phyloP scores from a whole-genome alignment of 2,329 filamentous ascomycete species.

The Fusarium siculi region DNA sequence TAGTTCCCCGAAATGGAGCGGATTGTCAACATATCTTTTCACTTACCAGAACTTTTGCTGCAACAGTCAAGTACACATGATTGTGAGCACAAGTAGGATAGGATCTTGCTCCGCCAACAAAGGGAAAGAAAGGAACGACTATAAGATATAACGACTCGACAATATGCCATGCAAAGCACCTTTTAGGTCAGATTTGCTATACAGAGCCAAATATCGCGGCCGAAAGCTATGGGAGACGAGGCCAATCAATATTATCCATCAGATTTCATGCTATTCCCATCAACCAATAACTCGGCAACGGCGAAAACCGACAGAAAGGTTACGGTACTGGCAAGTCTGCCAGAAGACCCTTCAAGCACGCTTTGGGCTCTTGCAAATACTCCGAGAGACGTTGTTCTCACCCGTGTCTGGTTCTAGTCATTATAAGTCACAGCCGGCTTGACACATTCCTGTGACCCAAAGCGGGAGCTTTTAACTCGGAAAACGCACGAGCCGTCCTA shows the following conservation, averaged over 20 bases:
- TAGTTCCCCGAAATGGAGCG: not conserved
- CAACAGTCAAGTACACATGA: not conserved
- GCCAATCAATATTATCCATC: not conserved
- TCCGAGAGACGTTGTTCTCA: conserved; percentile 3
- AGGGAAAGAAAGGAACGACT: not conserved
- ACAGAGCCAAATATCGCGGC: not conserved
- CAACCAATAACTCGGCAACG: not conserved
- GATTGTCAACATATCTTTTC: not conserved
- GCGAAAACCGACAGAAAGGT: not conserved
- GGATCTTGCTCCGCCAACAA: not conserved
- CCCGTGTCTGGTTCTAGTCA: not conserved
- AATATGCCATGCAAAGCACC: not conserved
- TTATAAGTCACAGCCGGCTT: conserved; percentile 16
- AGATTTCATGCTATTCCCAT: conserved; percentile 1
- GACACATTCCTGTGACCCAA: conserved; percentile 33
- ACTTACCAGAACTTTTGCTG: not conserved
- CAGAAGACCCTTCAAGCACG: not conserved
- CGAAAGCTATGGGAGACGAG: not conserved
- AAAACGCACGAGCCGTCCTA: conserved; percentile 24
- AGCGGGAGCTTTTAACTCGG: conserved; percentile 8
- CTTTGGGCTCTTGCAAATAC: not conserved
- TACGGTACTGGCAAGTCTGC: not conserved
- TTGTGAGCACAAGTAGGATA: not conserved
- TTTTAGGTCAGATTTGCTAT: not conserved
- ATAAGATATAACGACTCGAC: not conserved